Evolutionary conservation across 2,329 filamentous ascomycete genomes (phyloP), one percentile per base, ranked within the genome.

Genomic region (Claviceps digitariae): DNA sequence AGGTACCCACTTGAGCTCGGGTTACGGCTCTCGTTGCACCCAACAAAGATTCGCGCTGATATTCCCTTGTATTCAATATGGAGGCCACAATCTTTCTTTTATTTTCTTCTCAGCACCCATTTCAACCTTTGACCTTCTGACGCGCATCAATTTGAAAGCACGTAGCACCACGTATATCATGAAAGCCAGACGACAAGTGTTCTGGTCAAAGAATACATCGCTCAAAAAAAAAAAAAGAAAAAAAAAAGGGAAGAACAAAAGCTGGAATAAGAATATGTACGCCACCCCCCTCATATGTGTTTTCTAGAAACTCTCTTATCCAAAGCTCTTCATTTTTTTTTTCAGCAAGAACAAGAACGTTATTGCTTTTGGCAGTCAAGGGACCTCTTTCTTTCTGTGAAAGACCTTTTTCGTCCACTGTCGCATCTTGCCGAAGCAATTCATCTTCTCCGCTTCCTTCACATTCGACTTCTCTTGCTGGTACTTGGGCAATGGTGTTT

Each of bases 331-430:
- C 36, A n/a, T 9, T 38, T 15, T 15, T 20, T 25, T 31, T n/a
- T 44, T 23, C n/a, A 44, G 34, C 12, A 20, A 51, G 23, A 45
- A 45, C 15, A 29, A 45, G 13, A 9, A n/a, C 5, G n/a, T 38
- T 20, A 12, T 15, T 31, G 4, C 15, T 10, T 53, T 38, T 7
- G 31, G 10, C 51, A 27, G 41, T 12, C n/a, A 25, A 10, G 36
- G 25, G 10, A 25, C 8, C 4, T 31, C 36, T 21, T 45, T 52
- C 17, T 46, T 55, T 31, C 52, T 54, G 17, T 50, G 56, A 27
- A 58, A 50, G 7, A 59, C 7, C 43, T 29, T 57, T 20, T 53
- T 49, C 13, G 56, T 49, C 60, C 60, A 61, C 17, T 56, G 55
- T n/a, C 54, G 52, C 34, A 56, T 34, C 38, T 31, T 54, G 13